These are phyloP conservation scores for Cercospora canescens DNA, from an alignment of 2,329 filamentous ascomycete species.

Conservation along the genomic window DNA sequence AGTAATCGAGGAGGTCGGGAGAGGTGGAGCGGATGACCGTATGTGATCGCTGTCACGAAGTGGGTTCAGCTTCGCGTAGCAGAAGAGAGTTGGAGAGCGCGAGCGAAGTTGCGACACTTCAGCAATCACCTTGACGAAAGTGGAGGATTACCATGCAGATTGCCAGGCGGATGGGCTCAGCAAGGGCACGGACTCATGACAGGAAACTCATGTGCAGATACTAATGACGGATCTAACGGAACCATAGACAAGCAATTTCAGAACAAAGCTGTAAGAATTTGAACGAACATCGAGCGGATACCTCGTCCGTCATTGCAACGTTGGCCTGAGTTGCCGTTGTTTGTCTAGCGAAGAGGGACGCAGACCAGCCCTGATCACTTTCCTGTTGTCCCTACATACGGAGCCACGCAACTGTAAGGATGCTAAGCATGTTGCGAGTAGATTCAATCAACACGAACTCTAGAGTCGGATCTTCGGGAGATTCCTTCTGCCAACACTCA, in stretches of 20 bases:
- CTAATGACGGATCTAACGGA: background rate
- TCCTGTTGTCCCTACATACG: too few relatives aligned
- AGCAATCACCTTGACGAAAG: background rate
- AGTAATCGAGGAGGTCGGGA: conserved; percentile 77
- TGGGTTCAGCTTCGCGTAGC: background rate
- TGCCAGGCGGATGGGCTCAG: background rate
- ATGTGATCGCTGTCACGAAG: conserved; percentile 12
- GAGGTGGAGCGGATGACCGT: conserved; percentile 76
- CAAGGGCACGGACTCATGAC: background rate
- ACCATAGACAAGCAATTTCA: background rate
- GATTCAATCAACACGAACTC: background rate
- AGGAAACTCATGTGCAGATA: background rate
- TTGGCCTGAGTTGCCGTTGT: background rate
- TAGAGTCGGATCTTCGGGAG: background rate
- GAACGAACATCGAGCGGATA: background rate
- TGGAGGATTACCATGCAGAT: background rate
- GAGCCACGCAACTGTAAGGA: background rate
- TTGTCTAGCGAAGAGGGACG: background rate
- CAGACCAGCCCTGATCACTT: too few relatives aligned
- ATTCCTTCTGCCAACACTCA: background rate
- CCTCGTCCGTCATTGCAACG: background rate
- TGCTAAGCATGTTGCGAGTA: background rate
- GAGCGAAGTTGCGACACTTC: background rate
- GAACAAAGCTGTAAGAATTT: background rate
- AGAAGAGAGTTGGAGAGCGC: background rate